Evolutionary conservation across 345 rosid genomes (phyloP), one percentile per base, ranked within the genome.

Genomic region (Brassica rapa): DNA sequence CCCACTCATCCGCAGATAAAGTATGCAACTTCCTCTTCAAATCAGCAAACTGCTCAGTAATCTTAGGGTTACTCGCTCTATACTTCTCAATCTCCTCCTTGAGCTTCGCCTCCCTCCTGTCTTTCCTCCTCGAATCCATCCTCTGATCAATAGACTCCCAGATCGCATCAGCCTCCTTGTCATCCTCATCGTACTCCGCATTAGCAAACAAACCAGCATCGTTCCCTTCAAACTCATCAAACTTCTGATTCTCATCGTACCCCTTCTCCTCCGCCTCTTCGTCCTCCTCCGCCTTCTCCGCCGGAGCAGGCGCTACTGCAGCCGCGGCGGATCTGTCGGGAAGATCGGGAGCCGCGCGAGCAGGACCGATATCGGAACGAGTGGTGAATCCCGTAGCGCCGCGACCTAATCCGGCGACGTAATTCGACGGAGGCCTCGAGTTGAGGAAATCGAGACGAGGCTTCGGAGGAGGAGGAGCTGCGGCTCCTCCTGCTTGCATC

Each of bases 361-460:
- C 97, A 0, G 96, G 98, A 55, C 98, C 98, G 27, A 94, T 95
- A 85, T 94, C 97, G 2, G 98, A 95, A 2, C 98, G 87, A n/a
- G 99, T 95, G 5, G 99, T 93, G 82, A 95, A 93, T 0, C 99
- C 96, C 0, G 97, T 95, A 41, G 99, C 99, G 25, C 99, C 97
- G 83, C 97, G 98, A 6, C 98, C 98, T 16, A 93, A 83, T 9
- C 98, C 97, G n/a, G 98, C 98, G 5, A 94, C 99, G 68, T 94
- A 94, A 14, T 94, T 94, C 0, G 93, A 62, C 3, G 94, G 94
- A 2, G 96, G 98, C 82, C 86, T 93, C 5, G 96, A 93, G 71
- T 89, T 88, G 64, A 94, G 91, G 71, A 91, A 94, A 12, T 94
- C 98, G 5, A 89, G 87, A 32, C 97, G 97, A 29, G 97, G 92